phyloP scores from a whole-genome alignment of 2,329 filamentous ascomycete species.

The Scytalidium lignicola region DNA sequence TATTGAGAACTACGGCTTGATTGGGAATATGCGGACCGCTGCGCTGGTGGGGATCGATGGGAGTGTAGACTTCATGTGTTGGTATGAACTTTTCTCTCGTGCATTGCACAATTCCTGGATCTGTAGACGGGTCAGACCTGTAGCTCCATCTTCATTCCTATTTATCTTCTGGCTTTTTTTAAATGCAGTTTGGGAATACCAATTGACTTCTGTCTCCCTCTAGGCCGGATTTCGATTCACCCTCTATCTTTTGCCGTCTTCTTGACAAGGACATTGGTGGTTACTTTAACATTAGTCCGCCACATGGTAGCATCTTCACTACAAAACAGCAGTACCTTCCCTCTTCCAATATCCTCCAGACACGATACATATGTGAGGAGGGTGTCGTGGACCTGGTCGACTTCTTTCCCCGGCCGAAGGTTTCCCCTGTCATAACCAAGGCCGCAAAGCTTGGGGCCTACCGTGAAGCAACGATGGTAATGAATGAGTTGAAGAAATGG shows the following conservation, averaged over 20 bases:
- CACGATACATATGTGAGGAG: slow-evolving; percentile 70
- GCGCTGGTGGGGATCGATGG: slow-evolving; percentile 70
- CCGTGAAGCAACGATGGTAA: slow-evolving; percentile 47
- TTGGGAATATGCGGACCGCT: slow-evolving; percentile 76
- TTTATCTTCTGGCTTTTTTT: background rate
- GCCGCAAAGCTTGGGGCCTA: slow-evolving; percentile 45
- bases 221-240: slow-evolving; percentile 75
- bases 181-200: too few relatives aligned
- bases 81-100: slow-evolving; percentile 38
- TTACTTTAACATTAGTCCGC: slow-evolving; percentile 63
- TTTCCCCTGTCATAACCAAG: slow-evolving; percentile 45
- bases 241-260: slow-evolving; percentile 68
- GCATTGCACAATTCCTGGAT: too few relatives aligned
- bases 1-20: slow-evolving; percentile 75
- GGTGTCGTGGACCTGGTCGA: slow-evolving; percentile 70
- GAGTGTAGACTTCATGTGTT: slow-evolving; percentile 74
- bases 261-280: slow-evolving; percentile 72
- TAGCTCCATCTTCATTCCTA: too few relatives aligned
- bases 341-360: slow-evolving; percentile 70
- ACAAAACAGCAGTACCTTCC: slow-evolving; percentile 76
- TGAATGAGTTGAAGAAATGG: slow-evolving; percentile 64
- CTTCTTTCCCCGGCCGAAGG: slow-evolving; percentile 69
- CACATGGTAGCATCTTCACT: slow-evolving; percentile 47
- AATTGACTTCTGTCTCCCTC: background rate
- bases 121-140: too few relatives aligned